These are phyloP conservation scores for Candida maris DNA, from an alignment of 805 yeast species.

Conservation along the genomic window DNA sequence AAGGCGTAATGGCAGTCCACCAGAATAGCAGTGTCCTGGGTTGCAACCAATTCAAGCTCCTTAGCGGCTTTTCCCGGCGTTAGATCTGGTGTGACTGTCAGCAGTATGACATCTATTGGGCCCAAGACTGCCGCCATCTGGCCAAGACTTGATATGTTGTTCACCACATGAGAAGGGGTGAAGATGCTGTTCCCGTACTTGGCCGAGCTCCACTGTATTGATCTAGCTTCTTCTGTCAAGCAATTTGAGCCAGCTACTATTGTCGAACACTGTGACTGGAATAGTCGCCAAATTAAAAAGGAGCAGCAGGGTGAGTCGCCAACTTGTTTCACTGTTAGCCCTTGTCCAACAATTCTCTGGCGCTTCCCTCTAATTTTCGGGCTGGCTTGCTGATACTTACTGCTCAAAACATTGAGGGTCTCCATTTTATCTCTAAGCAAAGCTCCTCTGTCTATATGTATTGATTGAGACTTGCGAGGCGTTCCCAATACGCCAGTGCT, in stretches of 20 bases:
- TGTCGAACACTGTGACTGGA: slow-evolving; percentile 15
- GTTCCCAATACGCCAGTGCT: too few relatives aligned
- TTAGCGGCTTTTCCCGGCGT: slow-evolving; percentile 8
- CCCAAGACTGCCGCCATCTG: slow-evolving; percentile 5
- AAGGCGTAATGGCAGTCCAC: slow-evolving; percentile 25
- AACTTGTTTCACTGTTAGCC: slow-evolving; percentile 16
- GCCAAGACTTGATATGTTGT: slow-evolving; percentile 4
- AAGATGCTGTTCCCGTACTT: slow-evolving; percentile 16
- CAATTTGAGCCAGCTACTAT: slow-evolving; percentile 18
- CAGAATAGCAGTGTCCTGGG: slow-evolving; percentile 21
- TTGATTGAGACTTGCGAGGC: too few relatives aligned
- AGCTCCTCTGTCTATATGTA: too few relatives aligned
- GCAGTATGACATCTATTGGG: slow-evolving; percentile 21
- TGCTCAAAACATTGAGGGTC: slow-evolving; percentile 14
- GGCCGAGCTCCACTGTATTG: slow-evolving; percentile 18
- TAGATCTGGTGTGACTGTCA: slow-evolving; percentile 14
- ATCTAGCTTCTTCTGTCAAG: slow-evolving; percentile 6
- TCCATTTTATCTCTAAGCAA: slow-evolving; percentile 8
- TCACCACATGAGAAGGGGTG: slow-evolving; percentile 10
- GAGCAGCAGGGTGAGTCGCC: slow-evolving; percentile 30
- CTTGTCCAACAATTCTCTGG: background rate
- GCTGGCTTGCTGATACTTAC: slow-evolving; percentile 10
- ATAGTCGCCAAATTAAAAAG: slow-evolving; percentile 29
- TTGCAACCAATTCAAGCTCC: slow-evolving; percentile 7
- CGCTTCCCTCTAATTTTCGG: slow-evolving; percentile 1